Conservation (phyloP, 345 rosid genomes). For the Aquilaria yunnanensis region DNA sequence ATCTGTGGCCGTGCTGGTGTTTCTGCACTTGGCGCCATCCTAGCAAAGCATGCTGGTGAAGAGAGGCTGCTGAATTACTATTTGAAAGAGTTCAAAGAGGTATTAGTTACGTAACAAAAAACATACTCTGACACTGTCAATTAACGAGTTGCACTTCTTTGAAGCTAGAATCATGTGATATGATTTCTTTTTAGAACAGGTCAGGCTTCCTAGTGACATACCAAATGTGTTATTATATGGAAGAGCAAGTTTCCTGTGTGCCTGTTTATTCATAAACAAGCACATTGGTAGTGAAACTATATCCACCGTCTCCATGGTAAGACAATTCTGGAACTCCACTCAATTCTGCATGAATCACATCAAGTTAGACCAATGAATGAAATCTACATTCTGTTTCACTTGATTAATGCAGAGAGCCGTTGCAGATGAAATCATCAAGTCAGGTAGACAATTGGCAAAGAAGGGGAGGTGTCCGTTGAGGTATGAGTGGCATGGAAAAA, state of each 20-base stretch:
- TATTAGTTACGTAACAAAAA: constrained; percentile 7
- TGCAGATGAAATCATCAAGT: constrained; percentile 44
- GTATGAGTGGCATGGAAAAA: constrained; percentile 79
- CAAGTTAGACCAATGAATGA: not conserved
- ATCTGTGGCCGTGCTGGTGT: constrained; percentile 68
- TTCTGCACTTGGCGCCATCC: constrained; percentile 64
- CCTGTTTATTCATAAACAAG: constrained; percentile 56
- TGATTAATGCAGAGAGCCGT: constrained; percentile 38
- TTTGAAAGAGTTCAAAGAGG: constrained; percentile 46
- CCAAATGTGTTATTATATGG: constrained; percentile 59
- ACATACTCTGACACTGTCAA: not conserved
- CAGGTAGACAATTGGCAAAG: constrained; percentile 39
- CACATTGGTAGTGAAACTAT: constrained; percentile 52
- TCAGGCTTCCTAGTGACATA: constrained; percentile 40
- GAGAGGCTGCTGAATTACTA: constrained; percentile 31
- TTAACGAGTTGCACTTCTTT: constrained; percentile 12
- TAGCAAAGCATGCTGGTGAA: constrained; percentile 55
- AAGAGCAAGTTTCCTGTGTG: constrained; percentile 59
- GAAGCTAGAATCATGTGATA: not conserved
- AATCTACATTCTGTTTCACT: not conserved
- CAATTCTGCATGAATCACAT: constrained; percentile 1
- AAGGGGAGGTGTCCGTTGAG: constrained; percentile 49
- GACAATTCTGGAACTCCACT: not conserved
- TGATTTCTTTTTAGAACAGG: constrained; percentile 23
- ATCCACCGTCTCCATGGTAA: constrained; percentile 34